Percentiles rank a stretch among this genome's conserved stretches.
Evolutionary conservation across 768 basidiomycete genomes (phyloP).

Genomic region (Hygrocybe punicea): DNA sequence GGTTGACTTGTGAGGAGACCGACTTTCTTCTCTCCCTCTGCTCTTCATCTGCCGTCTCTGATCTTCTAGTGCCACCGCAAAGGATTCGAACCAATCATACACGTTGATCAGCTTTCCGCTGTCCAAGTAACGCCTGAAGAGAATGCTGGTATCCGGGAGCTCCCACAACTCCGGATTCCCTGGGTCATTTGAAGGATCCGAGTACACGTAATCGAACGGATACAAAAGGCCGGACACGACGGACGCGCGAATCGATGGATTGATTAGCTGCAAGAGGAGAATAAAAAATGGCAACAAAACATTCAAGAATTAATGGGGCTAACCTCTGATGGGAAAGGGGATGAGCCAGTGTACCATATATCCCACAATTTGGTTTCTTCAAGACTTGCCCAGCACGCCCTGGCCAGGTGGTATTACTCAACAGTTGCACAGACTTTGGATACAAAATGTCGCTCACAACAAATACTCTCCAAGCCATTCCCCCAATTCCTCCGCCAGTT

Average conservation of each 20-base stretch:
- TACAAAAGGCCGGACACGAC: conserved; percentile 58
- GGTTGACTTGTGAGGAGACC: neutral
- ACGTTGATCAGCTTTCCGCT: conserved; percentile 81
- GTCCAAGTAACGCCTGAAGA: conserved; percentile 74
- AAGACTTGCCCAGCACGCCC: conserved; percentile 42
- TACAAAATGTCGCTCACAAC: conserved; percentile 35
- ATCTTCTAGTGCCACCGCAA: conserved; percentile 60
- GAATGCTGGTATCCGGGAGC: conserved; percentile 71
- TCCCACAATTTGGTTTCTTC: conserved; percentile 60
- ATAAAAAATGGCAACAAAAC: neutral
- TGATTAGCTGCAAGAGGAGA: conserved; percentile 48
- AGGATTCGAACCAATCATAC: conserved; percentile 86
- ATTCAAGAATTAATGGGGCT: conserved; percentile 6
- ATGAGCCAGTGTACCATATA: conserved; percentile 66
- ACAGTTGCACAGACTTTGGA: neutral
- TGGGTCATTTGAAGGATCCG: neutral
- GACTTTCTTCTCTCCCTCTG: neutral
- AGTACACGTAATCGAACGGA: conserved; percentile 48
- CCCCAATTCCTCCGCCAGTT: conserved; percentile 34
- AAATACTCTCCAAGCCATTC: conserved; percentile 53
- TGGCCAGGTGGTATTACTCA: conserved; percentile 22
- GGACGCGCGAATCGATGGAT: conserved; percentile 64
- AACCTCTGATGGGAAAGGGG: conserved; percentile 68
- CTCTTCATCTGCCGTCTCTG: conserved; percentile 39
- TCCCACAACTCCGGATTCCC: conserved; percentile 39